Evolutionary conservation across 2,329 filamentous ascomycete genomes (phyloP).

Genomic region (Fusarium verrucosum): DNA sequence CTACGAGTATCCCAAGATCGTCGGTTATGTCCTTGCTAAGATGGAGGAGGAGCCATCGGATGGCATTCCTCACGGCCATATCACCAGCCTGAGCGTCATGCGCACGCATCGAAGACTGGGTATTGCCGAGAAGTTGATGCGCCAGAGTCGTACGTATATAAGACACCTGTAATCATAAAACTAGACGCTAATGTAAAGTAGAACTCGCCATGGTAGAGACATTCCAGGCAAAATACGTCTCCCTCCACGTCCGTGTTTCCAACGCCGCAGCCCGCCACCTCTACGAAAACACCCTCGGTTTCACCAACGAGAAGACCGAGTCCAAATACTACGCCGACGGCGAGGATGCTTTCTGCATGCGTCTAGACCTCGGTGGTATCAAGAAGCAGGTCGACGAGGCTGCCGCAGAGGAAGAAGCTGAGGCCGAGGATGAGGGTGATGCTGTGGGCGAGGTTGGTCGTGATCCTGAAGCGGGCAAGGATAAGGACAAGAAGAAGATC

Average conservation of each 20-base stretch:
- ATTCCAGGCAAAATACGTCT: constrained; percentile 90
- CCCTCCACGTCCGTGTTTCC: constrained; percentile 92
- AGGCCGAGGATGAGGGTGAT: constrained; percentile 71
- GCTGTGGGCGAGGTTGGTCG: constrained; percentile 73
- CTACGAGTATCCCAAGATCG: constrained; percentile 94
- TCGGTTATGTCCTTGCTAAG: constrained; percentile 98
- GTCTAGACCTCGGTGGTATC: constrained; percentile 78
- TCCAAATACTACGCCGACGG: constrained; percentile 96
- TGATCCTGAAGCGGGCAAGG: constrained; percentile 52
- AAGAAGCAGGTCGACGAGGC: constrained; percentile 56
- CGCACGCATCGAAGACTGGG: constrained; percentile 90
- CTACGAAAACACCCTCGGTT: constrained; percentile 91
- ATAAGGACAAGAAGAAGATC: constrained; percentile 64
- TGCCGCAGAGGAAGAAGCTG: constrained; percentile 54
- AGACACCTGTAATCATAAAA: rapidly evolving
- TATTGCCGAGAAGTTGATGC: constrained; percentile 96
- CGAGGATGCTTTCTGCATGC: constrained; percentile 96
- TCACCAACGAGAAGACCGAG: constrained; percentile 87
- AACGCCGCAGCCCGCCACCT: constrained; percentile 91
- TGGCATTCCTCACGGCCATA: constrained; percentile 92
- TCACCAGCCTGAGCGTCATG: constrained; percentile 96
- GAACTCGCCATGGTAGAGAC: constrained; percentile 97
- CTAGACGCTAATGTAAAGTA: constrained; percentile 48
- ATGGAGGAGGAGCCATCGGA: constrained; percentile 98
- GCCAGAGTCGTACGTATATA: constrained; percentile 81